phyloP scores from a whole-genome alignment of 1,284 basidiomycete genomes.

The Puccinia coronata region DNA sequence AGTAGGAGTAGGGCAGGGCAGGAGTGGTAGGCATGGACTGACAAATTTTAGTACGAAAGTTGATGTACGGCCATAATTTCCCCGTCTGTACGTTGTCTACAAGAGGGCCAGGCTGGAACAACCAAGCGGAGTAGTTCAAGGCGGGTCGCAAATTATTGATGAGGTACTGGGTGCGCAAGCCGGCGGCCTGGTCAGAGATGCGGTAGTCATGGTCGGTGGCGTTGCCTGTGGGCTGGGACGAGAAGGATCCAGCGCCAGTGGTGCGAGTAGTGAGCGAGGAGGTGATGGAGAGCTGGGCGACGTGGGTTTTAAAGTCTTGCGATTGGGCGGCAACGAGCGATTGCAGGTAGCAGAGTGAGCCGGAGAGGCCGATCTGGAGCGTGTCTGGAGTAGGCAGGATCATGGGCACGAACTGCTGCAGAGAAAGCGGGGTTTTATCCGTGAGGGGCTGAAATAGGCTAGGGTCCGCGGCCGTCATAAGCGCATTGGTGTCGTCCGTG shows the following conservation, averaged over 20 bases:
- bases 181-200: background rate
- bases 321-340: background rate
- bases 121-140: slow-evolving; percentile 58
- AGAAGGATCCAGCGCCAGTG: slow-evolving; percentile 22
- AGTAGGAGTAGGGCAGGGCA: no score
- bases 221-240: slow-evolving; percentile 22
- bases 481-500: slow-evolving; percentile 26
- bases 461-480: slow-evolving; percentile 32
- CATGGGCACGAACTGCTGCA: background rate
- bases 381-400: slow-evolving; percentile 13
- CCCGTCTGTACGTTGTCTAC: slow-evolving; percentile 33
- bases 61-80: slow-evolving; percentile 44
- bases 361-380: slow-evolving; percentile 17
- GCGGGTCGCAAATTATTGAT: slow-evolving; percentile 53
- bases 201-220: slow-evolving; percentile 21
- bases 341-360: slow-evolving; percentile 28
- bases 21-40: background rate
- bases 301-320: background rate
- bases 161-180: slow-evolving; percentile 50
- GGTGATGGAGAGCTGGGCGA: background rate
- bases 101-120: background rate
- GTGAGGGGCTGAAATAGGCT: slow-evolving; percentile 3
- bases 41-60: slow-evolving; percentile 36
- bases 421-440: background rate
- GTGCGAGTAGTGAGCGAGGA: slow-evolving; percentile 13